Conservation (phyloP, 2,329 filamentous ascomycete species). For the Pseudogymnoascus sp. region DNA sequence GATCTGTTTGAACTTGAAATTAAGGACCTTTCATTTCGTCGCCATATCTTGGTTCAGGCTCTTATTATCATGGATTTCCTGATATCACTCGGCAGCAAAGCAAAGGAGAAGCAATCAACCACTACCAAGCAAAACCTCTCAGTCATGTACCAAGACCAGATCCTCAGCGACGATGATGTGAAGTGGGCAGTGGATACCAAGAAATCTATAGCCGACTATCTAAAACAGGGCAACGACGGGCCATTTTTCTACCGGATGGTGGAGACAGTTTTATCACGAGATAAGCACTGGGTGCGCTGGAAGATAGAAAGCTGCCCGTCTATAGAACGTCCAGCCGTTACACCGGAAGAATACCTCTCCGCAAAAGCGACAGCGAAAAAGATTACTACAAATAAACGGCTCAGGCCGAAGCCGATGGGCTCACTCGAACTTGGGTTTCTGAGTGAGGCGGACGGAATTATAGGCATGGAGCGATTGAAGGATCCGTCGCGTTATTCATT, state of each 20-base stretch:
- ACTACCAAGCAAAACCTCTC: slow-evolving; percentile 64
- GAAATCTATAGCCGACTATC: slow-evolving; percentile 68
- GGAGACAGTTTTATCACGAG: slow-evolving; percentile 85
- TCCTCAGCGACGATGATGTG: slow-evolving; percentile 74
- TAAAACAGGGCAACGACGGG: slow-evolving; percentile 72
- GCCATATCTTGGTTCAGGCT: slow-evolving; percentile 90
- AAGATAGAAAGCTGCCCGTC: slow-evolving; percentile 88
- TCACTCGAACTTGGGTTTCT: slow-evolving; percentile 73
- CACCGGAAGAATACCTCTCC: slow-evolving; percentile 57
- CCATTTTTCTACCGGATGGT: slow-evolving; percentile 95
- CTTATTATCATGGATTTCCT: slow-evolving; percentile 93
- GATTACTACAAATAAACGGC: slow-evolving; percentile 60
- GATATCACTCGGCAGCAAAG: slow-evolving; percentile 73
- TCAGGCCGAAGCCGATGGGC: slow-evolving; percentile 60
- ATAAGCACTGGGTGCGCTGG: slow-evolving; percentile 99
- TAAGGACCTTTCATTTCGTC: slow-evolving; percentile 85
- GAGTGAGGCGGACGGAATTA: slow-evolving; percentile 51
- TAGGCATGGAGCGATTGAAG: slow-evolving; percentile 62
- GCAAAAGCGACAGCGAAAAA: slow-evolving; percentile 59
- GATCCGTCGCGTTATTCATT: slow-evolving; percentile 54
- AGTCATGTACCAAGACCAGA: slow-evolving; percentile 70
- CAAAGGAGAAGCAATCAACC: slow-evolving; percentile 68
- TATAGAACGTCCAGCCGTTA: slow-evolving; percentile 68
- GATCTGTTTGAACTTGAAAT: slow-evolving; percentile 97
- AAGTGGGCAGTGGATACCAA: slow-evolving; percentile 81